phyloP scores from a whole-genome alignment of 108 stramenopile species.

The Aureococcus anophagefferens region DNA sequence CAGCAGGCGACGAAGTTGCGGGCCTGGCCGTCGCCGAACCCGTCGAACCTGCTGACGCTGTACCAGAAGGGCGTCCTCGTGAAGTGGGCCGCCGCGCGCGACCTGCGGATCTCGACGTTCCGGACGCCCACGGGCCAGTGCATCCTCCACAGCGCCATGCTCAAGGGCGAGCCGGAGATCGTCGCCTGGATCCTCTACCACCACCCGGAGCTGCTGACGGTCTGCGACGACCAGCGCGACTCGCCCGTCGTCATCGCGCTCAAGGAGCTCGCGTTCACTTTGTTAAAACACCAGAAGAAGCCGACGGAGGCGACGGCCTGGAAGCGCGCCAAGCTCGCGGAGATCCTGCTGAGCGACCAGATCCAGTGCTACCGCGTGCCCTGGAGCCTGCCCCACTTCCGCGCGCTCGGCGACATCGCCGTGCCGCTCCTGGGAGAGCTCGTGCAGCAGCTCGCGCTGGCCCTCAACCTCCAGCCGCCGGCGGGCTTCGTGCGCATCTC shows the following conservation, averaged over 20 bases:
- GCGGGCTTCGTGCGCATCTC: constrained; percentile 13
- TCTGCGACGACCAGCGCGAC: constrained; percentile 15
- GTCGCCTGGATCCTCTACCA: constrained; percentile 6
- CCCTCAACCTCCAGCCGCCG: constrained; percentile 10
- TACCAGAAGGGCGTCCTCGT: not conserved
- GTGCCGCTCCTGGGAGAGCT: constrained; percentile 10
- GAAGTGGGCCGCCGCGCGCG: constrained; percentile 12
- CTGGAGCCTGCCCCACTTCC: constrained; percentile 10
- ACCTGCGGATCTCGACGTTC: constrained; percentile 5
- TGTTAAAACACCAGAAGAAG: not conserved
- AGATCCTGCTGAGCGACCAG: constrained; percentile 13
- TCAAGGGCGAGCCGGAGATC: constrained; percentile 13
- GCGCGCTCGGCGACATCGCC: constrained; percentile 9
- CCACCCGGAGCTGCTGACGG: constrained; percentile 2
- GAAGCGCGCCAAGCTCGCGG: constrained; percentile 5
- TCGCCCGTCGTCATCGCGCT: constrained; percentile 12
- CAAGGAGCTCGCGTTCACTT: constrained; percentile 7
- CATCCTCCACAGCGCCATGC: constrained; percentile 16
- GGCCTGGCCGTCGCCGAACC: not conserved
- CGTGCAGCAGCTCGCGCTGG: constrained; percentile 11
- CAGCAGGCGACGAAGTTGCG: not conserved
- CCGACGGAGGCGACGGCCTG: constrained; percentile 8
- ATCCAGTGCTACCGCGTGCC: not conserved
- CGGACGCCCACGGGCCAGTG: constrained; percentile 7
- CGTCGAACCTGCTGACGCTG: not conserved